Evolutionary conservation across 495 filamentous ascomycete genomes (phyloP).

Genomic region (Copromyces sp.): DNA sequence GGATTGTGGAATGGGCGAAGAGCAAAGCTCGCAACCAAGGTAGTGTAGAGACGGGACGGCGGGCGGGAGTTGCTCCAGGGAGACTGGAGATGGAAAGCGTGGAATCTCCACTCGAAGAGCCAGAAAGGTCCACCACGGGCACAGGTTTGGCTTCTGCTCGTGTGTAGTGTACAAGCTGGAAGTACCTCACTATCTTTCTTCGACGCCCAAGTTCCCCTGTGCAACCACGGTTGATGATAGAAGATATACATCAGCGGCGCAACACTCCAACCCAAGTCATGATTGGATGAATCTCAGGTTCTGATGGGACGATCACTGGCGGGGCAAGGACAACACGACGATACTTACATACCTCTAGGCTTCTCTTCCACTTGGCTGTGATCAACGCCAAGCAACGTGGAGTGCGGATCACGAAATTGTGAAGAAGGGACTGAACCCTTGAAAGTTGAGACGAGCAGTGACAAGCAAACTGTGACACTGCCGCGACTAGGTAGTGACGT

Average conservation of each 20-base stretch:
- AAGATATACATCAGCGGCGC: not conserved
- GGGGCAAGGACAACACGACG: not conserved
- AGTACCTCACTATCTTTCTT: not conserved
- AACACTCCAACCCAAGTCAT: not conserved
- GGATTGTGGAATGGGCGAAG: not conserved
- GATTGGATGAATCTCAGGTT: not conserved
- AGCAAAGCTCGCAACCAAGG: not conserved
- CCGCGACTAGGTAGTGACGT: not conserved
- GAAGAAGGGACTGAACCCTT: not conserved
- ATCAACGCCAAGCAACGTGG: constrained; percentile 11
- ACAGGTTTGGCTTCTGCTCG: not conserved
- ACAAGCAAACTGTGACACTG: not conserved
- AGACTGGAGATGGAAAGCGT: not conserved
- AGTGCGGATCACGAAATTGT: constrained; percentile 3
- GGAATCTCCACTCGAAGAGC: not conserved
- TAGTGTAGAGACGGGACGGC: not conserved
- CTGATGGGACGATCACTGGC: not conserved
- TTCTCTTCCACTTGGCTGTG: not conserved
- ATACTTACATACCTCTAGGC: no score
- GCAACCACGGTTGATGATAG: not conserved
- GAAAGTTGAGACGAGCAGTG: not conserved
- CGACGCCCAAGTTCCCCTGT: not conserved
- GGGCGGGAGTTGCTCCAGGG: not conserved
- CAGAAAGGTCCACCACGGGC: not conserved
- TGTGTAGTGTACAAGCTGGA: not conserved